Conservation (phyloP, 805 yeast species). For the Pichia pseudocactophila region DNA sequence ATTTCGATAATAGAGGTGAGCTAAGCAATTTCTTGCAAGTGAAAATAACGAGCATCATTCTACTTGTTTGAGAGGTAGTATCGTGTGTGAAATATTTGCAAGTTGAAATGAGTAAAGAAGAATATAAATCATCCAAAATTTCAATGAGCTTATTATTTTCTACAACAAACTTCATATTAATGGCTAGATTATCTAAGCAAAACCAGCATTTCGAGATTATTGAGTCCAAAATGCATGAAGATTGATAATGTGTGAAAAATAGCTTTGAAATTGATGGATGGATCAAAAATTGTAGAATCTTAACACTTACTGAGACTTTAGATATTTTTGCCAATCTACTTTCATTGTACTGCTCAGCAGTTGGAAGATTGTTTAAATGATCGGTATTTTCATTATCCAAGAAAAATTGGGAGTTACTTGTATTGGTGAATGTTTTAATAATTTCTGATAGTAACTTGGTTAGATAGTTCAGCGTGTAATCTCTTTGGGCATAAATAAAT, state of each 20-base stretch:
- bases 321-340: constrained; percentile 13
- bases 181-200: constrained; percentile 24
- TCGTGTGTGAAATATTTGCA: constrained; percentile 16
- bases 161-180: constrained; percentile 19
- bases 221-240: constrained; percentile 18
- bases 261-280: constrained; percentile 16
- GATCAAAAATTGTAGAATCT: constrained; percentile 20
- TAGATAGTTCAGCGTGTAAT: constrained; percentile 16
- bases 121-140: constrained; percentile 23
- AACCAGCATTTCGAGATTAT: constrained; percentile 25
- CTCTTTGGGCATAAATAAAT: constrained; percentile 17
- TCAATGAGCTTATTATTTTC: constrained; percentile 8
- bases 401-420: constrained; percentile 2
- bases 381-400: background rate
- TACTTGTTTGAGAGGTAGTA: constrained; percentile 10
- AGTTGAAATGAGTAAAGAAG: constrained; percentile 19
- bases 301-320: constrained; percentile 20
- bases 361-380: background rate
- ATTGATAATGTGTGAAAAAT: constrained; percentile 17
- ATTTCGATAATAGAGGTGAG: constrained; percentile 22
- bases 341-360: constrained; percentile 1
- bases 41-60: constrained; percentile 13
- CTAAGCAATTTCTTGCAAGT: constrained; percentile 22
- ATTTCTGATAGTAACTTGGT: constrained; percentile 18
- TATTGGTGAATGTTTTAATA: constrained; percentile 21